These are phyloP conservation scores for Xylaria arbuscula DNA, from an alignment of 2,329 filamentous ascomycete genomes.

Conservation along the genomic window DNA sequence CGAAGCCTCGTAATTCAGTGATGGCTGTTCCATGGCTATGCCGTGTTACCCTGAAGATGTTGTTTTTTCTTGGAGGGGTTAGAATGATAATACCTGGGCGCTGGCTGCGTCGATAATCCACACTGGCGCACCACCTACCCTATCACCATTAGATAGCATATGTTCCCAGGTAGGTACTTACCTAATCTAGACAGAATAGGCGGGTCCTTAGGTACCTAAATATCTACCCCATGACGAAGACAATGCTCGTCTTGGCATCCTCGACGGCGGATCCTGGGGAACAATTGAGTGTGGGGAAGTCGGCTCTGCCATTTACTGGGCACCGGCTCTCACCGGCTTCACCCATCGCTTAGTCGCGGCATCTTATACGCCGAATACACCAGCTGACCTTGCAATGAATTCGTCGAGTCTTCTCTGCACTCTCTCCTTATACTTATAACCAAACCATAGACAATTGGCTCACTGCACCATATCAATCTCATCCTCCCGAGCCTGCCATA, in stretches of 20 bases:
- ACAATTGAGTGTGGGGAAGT: constrained; percentile 16
- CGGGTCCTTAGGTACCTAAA: background rate
- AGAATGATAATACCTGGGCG: too few species aligned
- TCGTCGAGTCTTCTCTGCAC: background rate
- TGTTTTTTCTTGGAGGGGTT: constrained; percentile 37
- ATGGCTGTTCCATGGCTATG: constrained; percentile 68
- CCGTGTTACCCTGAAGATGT: background rate
- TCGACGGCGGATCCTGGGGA: constrained; percentile 23
- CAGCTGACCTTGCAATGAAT: constrained; percentile 30
- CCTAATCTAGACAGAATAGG: background rate
- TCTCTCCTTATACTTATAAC: constrained; percentile 9
- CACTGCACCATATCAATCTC: constrained; percentile 19
- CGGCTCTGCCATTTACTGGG: background rate
- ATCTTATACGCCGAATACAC: constrained; percentile 29
- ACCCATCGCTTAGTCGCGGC: constrained; percentile 41
- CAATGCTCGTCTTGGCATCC: constrained; percentile 12
- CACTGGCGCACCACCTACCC: background rate
- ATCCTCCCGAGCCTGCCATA: background rate
- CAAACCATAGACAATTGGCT: constrained; percentile 18
- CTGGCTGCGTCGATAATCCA: too few species aligned
- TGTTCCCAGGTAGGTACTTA: background rate
- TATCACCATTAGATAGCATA: background rate
- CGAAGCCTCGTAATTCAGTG: constrained; percentile 80
- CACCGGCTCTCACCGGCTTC: constrained; percentile 38
- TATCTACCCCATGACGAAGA: background rate